Conservation (phyloP, 495 filamentous ascomycete species). For the Lasiosphaeris hirsuta region DNA sequence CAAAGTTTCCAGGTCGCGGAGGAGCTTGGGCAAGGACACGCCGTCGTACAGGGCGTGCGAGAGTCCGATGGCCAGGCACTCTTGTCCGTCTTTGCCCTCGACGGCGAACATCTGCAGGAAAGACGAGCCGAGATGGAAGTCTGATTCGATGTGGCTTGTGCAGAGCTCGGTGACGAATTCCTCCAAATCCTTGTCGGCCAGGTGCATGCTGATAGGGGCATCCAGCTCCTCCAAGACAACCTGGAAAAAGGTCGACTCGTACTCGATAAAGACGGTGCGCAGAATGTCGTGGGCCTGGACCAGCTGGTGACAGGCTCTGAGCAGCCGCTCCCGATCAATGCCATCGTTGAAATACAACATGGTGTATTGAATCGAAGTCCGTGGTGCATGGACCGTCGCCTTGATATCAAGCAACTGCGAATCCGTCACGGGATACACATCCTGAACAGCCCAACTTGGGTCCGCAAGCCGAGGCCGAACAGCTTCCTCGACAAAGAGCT, state of each 20-base stretch:
- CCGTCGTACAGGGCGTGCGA: constrained; percentile 76
- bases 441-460: constrained; percentile 13
- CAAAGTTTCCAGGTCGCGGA: constrained; percentile 40
- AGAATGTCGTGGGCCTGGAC: constrained; percentile 62
- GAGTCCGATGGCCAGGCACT: constrained; percentile 60
- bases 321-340: constrained; percentile 28
- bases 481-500: constrained; percentile 7
- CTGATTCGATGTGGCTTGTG: constrained; percentile 44
- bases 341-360: constrained; percentile 31
- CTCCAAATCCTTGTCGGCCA: constrained; percentile 32
- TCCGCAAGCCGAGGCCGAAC: constrained; percentile 12
- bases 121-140: constrained; percentile 49
- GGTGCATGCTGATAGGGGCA: constrained; percentile 43
- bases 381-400: constrained; percentile 52
- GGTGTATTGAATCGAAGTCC: constrained; percentile 43
- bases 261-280: constrained; percentile 60
- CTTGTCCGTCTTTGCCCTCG: constrained; percentile 38
- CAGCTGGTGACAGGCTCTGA: constrained; percentile 36
- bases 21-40: constrained; percentile 61
- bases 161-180: constrained; percentile 45
- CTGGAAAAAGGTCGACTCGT: not conserved
- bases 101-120: constrained; percentile 61
- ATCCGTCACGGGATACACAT: constrained; percentile 19
- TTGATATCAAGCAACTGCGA: constrained; percentile 58
- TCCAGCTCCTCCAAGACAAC: constrained; percentile 48